phyloP scores from a whole-genome alignment of 1,284 basidiomycete genomes.

The Somion occarium region DNA sequence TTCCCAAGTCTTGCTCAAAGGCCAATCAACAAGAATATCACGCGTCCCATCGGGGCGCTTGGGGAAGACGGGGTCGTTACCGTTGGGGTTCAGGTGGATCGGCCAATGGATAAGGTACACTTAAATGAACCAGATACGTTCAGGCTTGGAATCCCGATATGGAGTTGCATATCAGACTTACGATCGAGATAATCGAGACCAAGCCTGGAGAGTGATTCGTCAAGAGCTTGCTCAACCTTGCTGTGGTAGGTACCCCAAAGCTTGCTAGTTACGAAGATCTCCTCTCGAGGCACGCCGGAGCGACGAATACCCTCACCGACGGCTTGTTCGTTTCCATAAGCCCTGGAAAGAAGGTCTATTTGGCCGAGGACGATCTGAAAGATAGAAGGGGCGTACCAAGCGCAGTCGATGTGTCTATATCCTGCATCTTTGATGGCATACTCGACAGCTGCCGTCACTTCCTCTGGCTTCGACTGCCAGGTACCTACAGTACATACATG shows the following conservation, averaged over 20 bases:
- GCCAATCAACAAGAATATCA: slow-evolving; percentile 63
- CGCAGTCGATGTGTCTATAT: slow-evolving; percentile 79
- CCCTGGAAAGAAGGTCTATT: slow-evolving; percentile 32
- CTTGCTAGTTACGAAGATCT: slow-evolving; percentile 79
- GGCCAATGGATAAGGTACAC: slow-evolving; percentile 86
- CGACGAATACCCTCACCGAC: slow-evolving; percentile 80
- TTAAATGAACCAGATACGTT: slow-evolving; percentile 24
- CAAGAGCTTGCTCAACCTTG: slow-evolving; percentile 70
- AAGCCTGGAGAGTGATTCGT: slow-evolving; percentile 67
- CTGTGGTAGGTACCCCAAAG: slow-evolving; percentile 71
- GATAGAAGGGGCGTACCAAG: slow-evolving; percentile 43
- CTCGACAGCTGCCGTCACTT: slow-evolving; percentile 66
- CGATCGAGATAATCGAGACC: slow-evolving; percentile 77
- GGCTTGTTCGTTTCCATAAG: slow-evolving; percentile 75
- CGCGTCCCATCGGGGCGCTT: slow-evolving; percentile 64
- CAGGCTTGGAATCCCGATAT: neutral
- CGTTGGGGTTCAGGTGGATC: slow-evolving; percentile 67
- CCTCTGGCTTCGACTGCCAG: slow-evolving; percentile 74
- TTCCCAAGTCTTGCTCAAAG: slow-evolving; percentile 72
- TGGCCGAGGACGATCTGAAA: neutral
- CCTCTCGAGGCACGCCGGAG: slow-evolving; percentile 72
- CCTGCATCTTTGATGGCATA: slow-evolving; percentile 70
- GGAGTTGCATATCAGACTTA: slow-evolving; percentile 29
- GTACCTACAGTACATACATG: slow-evolving; percentile 46
- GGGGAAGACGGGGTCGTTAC: slow-evolving; percentile 69